Conservation (phyloP, 2,329 filamentous ascomycete species). For the Colletotrichum melonis region DNA sequence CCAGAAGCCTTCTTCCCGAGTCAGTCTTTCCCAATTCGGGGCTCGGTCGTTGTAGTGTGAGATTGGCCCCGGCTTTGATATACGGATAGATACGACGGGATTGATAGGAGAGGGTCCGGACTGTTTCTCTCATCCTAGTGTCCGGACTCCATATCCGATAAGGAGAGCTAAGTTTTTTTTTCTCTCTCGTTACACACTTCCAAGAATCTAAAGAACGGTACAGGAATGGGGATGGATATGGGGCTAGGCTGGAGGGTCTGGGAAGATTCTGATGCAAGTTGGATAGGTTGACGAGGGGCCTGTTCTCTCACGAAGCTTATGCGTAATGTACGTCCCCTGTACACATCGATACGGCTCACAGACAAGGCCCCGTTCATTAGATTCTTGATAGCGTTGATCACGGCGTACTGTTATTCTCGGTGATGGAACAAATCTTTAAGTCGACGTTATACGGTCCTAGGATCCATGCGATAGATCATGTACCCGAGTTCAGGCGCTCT, state of each 20-base stretch:
- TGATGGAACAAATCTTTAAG: background rate
- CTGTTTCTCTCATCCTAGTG: background rate
- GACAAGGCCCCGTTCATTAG: background rate
- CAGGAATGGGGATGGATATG: background rate
- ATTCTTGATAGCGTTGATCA: background rate
- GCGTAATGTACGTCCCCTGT: background rate
- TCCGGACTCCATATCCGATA: background rate
- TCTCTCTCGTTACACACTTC: too few relatives aligned
- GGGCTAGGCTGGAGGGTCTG: background rate
- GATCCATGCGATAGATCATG: too few relatives aligned
- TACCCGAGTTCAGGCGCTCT: too few relatives aligned
- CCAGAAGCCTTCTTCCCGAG: background rate
- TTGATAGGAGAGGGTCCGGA: background rate
- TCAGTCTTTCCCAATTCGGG: background rate
- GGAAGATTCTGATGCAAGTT: background rate
- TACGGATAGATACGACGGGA: background rate
- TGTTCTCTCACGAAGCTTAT: background rate
- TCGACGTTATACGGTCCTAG: too few relatives aligned
- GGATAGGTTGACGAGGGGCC: background rate
- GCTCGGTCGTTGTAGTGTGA: background rate
- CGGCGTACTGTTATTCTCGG: background rate
- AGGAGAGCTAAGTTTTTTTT: background rate
- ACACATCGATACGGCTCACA: background rate
- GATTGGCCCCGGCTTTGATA: background rate
- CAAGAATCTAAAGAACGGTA: too few relatives aligned